phyloP scores from a whole-genome alignment of 805 yeast species.

The Cyberlindnera euphorbiae region DNA sequence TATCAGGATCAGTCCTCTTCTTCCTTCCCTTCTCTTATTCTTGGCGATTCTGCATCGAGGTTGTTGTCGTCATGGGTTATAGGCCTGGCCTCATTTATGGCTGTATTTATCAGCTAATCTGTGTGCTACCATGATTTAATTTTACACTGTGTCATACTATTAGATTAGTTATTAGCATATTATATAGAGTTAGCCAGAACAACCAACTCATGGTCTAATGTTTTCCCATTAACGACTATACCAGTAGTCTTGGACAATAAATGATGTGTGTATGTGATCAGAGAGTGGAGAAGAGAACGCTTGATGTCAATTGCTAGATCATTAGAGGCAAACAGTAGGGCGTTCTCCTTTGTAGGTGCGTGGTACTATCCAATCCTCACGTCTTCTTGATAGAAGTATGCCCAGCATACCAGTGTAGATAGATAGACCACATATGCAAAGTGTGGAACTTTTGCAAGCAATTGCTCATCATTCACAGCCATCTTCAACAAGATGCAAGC shows the following conservation, averaged over 20 bases:
- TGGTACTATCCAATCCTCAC: not conserved
- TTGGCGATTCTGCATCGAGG: too few relatives aligned
- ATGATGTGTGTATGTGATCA: slow-evolving; percentile 1
- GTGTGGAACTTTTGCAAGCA: slow-evolving; percentile 24
- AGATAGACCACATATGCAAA: slow-evolving; percentile 19
- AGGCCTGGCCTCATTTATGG: too few relatives aligned
- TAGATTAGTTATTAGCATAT: too few relatives aligned
- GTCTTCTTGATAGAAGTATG: slow-evolving; percentile 8
- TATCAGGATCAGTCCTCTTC: too few relatives aligned
- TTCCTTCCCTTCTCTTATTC: too few relatives aligned
- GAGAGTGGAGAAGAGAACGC: not conserved
- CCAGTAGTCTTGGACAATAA: not conserved
- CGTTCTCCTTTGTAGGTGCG: slow-evolving; percentile 4
- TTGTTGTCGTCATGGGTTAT: too few relatives aligned
- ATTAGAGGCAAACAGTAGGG: slow-evolving; percentile 2
- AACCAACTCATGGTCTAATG: too few relatives aligned
- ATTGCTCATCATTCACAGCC: slow-evolving; percentile 22
- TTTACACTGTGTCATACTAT: too few relatives aligned
- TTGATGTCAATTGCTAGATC: not conserved
- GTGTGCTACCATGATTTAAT: too few relatives aligned
- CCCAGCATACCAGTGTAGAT: slow-evolving; percentile 21
- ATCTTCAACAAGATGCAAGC: slow-evolving; percentile 28
- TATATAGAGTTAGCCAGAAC: too few relatives aligned
- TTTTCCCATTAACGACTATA: too few relatives aligned
- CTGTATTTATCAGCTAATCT: too few relatives aligned